A percentile compares a stretch with the other conserved stretches of the same genome.
Evolutionary conservation across 2,329 filamentous ascomycete species (phyloP).

Genomic region (Sporothrix euskadiensis): DNA sequence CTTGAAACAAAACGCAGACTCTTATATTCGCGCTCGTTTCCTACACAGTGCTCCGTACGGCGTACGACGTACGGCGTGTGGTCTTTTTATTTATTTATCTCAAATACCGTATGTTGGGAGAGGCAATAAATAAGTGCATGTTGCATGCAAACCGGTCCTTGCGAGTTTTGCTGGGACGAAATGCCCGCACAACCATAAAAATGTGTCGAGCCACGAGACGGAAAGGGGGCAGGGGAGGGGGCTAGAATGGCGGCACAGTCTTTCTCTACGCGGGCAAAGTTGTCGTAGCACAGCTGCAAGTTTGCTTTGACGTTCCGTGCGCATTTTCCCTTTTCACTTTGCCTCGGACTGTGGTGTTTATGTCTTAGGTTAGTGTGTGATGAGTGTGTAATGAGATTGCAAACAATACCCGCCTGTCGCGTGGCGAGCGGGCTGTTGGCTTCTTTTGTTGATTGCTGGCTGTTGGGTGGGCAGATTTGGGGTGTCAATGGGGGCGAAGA

Average conservation of each 20-base stretch:
- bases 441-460: neutral
- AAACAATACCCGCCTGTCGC: slow-evolving; percentile 6
- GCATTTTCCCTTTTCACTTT: neutral
- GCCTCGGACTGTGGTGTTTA: neutral
- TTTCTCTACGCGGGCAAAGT: neutral
- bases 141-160: neutral
- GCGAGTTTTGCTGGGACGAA: neutral
- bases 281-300: neutral
- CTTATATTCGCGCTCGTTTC: neutral
- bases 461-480: slow-evolving; percentile 1
- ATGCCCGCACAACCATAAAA: slow-evolving; percentile 12
- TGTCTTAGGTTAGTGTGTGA: neutral
- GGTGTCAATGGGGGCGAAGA: neutral
- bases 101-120: neutral
- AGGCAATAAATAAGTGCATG: neutral
- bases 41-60: neutral
- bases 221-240: neutral
- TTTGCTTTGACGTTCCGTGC: slow-evolving; percentile 16
- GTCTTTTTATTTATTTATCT: neutral
- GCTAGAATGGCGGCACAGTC: neutral
- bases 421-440: neutral
- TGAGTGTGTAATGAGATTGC: neutral
- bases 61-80: neutral
- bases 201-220: neutral
- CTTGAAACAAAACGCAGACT: slow-evolving; percentile 1